These are phyloP conservation scores for Pseudogymnoascus sp. DNA, from an alignment of 2,329 filamentous ascomycete genomes.

Conservation along the genomic window DNA sequence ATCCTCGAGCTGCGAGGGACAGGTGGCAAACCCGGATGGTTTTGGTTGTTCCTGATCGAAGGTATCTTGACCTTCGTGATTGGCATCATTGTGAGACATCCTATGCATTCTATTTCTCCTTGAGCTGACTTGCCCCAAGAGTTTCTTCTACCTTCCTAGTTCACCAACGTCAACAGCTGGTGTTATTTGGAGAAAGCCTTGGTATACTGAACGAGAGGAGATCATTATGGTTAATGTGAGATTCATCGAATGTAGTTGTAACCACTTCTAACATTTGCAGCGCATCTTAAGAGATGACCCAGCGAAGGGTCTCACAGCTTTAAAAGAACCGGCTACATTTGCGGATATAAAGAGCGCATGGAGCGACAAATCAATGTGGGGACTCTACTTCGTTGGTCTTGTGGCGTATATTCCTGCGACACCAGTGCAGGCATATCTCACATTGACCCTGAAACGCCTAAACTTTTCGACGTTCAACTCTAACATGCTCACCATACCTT, in stretches of 20 bases:
- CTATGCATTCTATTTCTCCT: too few relatives aligned
- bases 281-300: constrained; percentile 47
- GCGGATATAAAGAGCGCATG: constrained; percentile 39
- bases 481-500: constrained; percentile 57
- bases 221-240: constrained; percentile 58
- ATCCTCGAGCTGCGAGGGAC: constrained; percentile 45
- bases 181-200: constrained; percentile 53
- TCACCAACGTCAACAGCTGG: constrained; percentile 60
- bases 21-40: constrained; percentile 44
- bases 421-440: constrained; percentile 44
- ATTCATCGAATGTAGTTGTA: background rate
- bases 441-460: constrained; percentile 47
- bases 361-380: constrained; percentile 43
- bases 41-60: constrained; percentile 44
- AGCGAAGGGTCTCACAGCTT: constrained; percentile 42
- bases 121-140: constrained; percentile 11
- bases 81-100: constrained; percentile 34
- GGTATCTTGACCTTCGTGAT: constrained; percentile 42
- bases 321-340: constrained; percentile 38
- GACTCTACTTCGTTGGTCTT: constrained; percentile 42
- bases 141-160: constrained; percentile 53
- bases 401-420: constrained; percentile 42
- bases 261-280: background rate
- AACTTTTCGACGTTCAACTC: constrained; percentile 52
- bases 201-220: constrained; percentile 62